A percentile compares a stretch with the other conserved stretches of the same genome.
Conservation (phyloP, 768 basidiomycete species). For the Psilocybe tampanensis region DNA sequence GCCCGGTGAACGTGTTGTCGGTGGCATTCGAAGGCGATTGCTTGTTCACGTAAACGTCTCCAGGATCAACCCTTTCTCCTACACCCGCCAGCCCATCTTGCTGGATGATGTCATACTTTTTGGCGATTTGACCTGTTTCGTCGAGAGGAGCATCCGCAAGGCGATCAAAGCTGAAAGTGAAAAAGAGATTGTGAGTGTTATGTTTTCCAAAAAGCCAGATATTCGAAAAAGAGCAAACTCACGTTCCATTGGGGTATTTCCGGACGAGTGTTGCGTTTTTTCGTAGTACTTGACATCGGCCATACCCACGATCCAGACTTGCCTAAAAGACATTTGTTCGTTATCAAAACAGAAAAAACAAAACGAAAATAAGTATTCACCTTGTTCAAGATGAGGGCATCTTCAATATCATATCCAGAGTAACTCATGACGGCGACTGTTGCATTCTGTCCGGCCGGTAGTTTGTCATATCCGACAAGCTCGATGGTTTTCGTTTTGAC, state of each 20-base stretch:
- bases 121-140: conserved; percentile 76
- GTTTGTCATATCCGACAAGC: conserved; percentile 91
- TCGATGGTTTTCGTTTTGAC: conserved; percentile 99
- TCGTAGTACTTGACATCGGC: conserved; percentile 94
- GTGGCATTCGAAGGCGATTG: conserved; percentile 95
- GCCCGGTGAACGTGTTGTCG: conserved; percentile 85
- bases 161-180: conserved; percentile 75
- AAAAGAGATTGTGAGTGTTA: background rate
- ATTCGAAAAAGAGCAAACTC: conserved; percentile 36
- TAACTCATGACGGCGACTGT: conserved; percentile 99
- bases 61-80: conserved; percentile 90
- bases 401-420: conserved; percentile 99
- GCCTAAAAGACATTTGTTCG: conserved; percentile 49
- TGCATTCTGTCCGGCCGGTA: conserved; percentile 98
- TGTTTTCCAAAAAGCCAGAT: background rate
- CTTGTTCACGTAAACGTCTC: conserved; percentile 95
- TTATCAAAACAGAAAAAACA: background rate
- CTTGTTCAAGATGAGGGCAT: conserved; percentile 95
- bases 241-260: conserved; percentile 98
- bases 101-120: conserved; percentile 91
- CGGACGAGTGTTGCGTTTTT: conserved; percentile 94
- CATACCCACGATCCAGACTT: conserved; percentile 95
- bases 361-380: conserved; percentile 35
- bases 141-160: conserved; percentile 90
- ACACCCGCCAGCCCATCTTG: conserved; percentile 93